These are phyloP conservation scores for Coelastrella sp. DNA, from an alignment of 139 green algal species.

Conservation along the genomic window DNA sequence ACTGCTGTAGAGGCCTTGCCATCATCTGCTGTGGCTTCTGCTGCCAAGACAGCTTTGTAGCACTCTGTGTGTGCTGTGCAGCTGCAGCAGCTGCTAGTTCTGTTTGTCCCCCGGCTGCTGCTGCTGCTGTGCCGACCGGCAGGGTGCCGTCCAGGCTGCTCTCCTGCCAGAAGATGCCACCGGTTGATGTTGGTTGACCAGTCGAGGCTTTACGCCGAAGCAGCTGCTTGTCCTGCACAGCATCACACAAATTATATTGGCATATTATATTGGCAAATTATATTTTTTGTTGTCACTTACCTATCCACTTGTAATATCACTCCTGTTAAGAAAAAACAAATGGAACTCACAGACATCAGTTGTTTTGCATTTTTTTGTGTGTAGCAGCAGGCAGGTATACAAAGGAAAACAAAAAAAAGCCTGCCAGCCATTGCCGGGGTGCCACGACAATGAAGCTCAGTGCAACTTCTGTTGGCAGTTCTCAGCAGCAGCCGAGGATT, in stretches of 20 bases:
- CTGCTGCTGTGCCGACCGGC: not conserved
- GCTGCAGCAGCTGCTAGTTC: not conserved
- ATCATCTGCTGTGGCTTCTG: not conserved
- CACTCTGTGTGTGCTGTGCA: not conserved
- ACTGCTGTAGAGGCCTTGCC: constrained; percentile 8
- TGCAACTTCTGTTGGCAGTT: too few species aligned
- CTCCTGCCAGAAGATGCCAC: constrained; percentile 1
- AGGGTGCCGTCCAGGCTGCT: not conserved
- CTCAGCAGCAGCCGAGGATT: not conserved
- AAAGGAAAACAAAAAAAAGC: too few species aligned
- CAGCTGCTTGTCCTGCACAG: not conserved
- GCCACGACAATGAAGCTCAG: too few species aligned
- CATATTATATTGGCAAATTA: not conserved
- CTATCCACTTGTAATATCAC: too few species aligned
- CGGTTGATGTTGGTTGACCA: constrained; percentile 12
- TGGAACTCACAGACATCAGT: not conserved
- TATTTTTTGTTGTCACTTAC: too few species aligned
- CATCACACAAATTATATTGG: not conserved
- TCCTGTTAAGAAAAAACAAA: not conserved
- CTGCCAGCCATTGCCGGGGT: too few species aligned
- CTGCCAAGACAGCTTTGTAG: not conserved
- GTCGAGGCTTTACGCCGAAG: not conserved
- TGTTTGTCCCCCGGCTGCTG: constrained; percentile 21
- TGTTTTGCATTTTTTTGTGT: too few species aligned
- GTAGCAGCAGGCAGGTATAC: too few species aligned